Evolutionary conservation across 805 yeast genomes (phyloP), one percentile per base, ranked within the genome.

Genomic region (Lipomyces sp.): DNA sequence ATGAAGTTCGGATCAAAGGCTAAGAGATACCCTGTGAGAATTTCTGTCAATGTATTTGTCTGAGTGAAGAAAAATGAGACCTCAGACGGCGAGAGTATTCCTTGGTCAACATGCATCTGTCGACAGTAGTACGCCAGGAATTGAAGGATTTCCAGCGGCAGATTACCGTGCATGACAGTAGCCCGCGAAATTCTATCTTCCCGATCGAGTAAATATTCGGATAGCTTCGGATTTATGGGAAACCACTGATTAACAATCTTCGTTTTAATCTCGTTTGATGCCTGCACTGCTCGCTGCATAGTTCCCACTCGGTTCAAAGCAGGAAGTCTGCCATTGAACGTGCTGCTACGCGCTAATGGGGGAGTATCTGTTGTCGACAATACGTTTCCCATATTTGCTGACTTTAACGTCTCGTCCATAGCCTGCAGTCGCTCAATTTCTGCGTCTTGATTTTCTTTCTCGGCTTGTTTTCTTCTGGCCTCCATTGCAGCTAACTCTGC

Each of bases 111-210:
- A 53, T 65, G 70, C 39, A 68, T 42, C 57, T 66, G 66, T 13
- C 67, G 63, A 35, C 55, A 54, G 53, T 63, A 68, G 29, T 63
- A 63, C 13, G 67, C 60, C 42, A 68, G 15, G 57, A 59, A 68
- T 11, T 68, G 54, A 29, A 68, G 42, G 24, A 68, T 66, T 56
- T 68, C 71, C 33, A 68, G 50, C 6, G 71, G 71, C 51, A 68
- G 62, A 51, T 68, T 68, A 3, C 71, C 71, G 39, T 68, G 71
- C 24, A 68, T 55, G 24, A 68, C 59, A 4, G 71, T 68, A 24
- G 71, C 66, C 2, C 63, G 57, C 7, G 70, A 58, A 7, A 68
- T 66, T 24, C 71, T 59, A 55, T 68, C 71, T 33, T 65, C 63
- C 4, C 71, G 62, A 45, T 68, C 70, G 2, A 57, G 56, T 13